phyloP scores from a whole-genome alignment of 345 rosid species.

The Eucalyptus victrix region DNA sequence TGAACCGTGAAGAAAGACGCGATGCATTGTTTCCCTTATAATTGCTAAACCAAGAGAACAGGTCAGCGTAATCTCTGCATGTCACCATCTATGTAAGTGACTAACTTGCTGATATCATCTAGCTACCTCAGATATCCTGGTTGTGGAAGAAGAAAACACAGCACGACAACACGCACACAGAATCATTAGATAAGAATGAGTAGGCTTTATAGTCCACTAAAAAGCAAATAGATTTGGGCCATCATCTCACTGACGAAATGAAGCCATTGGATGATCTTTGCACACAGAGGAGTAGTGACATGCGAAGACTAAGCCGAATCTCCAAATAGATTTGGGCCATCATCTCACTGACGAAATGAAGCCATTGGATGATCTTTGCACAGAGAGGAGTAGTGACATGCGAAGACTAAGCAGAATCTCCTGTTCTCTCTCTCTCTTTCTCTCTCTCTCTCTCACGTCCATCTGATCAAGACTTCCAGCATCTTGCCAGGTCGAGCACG shows the following conservation, averaged over 20 bases:
- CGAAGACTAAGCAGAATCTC: too few relatives aligned
- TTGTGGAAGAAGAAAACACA: background rate
- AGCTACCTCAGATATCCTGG: background rate
- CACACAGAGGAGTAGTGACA: too few relatives aligned
- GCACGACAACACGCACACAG: background rate
- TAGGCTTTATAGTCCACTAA: background rate
- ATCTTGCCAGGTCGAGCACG: background rate
- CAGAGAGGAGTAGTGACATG: too few relatives aligned
- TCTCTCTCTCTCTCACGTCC: background rate
- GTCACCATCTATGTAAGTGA: too few relatives aligned
- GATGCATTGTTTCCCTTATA: too few relatives aligned
- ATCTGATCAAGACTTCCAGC: background rate
- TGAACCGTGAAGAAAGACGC: too few relatives aligned
- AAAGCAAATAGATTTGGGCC: background rate
- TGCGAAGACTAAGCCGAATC: too few relatives aligned
- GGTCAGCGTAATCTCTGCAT: too few relatives aligned
- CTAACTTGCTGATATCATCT: too few relatives aligned
- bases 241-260: background rate
- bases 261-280: too few relatives aligned
- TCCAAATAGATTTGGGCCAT: background rate
- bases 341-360: background rate
- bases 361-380: background rate
- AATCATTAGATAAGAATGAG: background rate
- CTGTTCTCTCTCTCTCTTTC: background rate
- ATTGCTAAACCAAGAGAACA: too few relatives aligned